Base-by-base conservation (phyloP, 768 basidiomycete genomes). In the Tulasnella sp. region DNA sequence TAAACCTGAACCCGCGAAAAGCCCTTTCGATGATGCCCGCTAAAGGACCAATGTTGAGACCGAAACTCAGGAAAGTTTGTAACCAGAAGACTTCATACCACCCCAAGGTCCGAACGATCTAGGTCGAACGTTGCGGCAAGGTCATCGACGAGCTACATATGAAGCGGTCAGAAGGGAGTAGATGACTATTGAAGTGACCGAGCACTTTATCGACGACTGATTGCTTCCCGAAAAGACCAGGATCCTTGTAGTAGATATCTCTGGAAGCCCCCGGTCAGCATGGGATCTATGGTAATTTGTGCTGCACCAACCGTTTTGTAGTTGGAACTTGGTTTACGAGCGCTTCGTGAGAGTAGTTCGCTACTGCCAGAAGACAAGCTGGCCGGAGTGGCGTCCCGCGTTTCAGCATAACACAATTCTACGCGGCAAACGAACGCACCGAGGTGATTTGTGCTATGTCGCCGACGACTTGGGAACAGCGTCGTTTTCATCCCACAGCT, bases 11-110 rank as follows among this genome's bases (percentile, higher is more conserved):
- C 95, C 94, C 75, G 90, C 91, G 57, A 98, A 85, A 26, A 98
- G 88, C 0, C 97, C 97, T 84, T 98, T 98, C 0, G 93, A 89
- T 0, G 95, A 90, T 0, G 96, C 96, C 51, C 94, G 89, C 95
- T 98, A 79, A 46, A 44, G 13, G 35, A 37, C 9, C 40, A 32
- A 51, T 70, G 71, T 32, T 35, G 70, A 39, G 37, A 74, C 29
- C 5, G 44, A 78, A 26, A 39, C 39, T 20, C 26, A n/a, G 70
- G 39, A 32, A 44, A 48, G 55, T 44, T 29, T 15, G 39, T 40
- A 1, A 55, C 18, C 16, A n/a, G 37, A 44, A 55, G 32, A 15
- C 18, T 78, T 82, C 87, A 81, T 80, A 95, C 96, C 44, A 99
- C 90, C 81, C 93, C 91, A 75, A 98, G 86, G 81, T 94, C 92